Conservation (phyloP, 306 rosid genomes). For the Trifolium repens region DNA sequence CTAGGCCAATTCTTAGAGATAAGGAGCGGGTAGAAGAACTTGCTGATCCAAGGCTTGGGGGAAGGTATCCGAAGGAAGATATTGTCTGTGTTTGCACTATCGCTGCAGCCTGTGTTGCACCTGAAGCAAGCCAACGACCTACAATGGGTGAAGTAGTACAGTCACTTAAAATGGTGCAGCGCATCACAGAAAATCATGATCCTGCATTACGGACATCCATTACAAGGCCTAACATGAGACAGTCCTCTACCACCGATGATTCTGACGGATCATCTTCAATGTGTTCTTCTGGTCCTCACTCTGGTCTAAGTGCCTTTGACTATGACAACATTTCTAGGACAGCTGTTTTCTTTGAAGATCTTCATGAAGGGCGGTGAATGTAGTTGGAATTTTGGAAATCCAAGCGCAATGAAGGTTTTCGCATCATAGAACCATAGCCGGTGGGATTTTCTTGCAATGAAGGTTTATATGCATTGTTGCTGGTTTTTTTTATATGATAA, state of each 20-base stretch:
- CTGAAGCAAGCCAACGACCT: conserved; percentile 96
- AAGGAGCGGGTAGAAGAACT: conserved; percentile 88
- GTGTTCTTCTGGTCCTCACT: conserved; percentile 96
- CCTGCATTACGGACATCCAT: conserved; percentile 62
- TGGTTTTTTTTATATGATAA: background rate
- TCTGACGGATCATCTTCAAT: conserved; percentile 93
- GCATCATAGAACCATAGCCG: conserved; percentile 21
- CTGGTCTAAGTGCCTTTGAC: conserved; percentile 82
- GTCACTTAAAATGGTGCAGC: conserved; percentile 98
- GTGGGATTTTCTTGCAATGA: conserved; percentile 41
- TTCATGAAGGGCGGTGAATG: conserved; percentile 90
- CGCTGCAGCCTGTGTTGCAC: conserved; percentile 98
- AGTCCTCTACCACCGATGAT: conserved; percentile 84
- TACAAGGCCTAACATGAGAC: conserved; percentile 70
- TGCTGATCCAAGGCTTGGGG: conserved; percentile 82
- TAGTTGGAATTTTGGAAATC: conserved; percentile 10
- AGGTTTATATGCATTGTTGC: conserved; percentile 36
- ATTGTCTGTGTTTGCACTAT: conserved; percentile 87
- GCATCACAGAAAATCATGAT: conserved; percentile 72
- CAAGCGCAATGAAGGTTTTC: conserved; percentile 18
- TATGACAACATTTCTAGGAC: conserved; percentile 79
- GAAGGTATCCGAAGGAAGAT: conserved; percentile 88
- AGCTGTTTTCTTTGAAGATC: conserved; percentile 94
- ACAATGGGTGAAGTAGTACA: conserved; percentile 99
- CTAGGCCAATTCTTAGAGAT: conserved; percentile 93